These are phyloP conservation scores for Neopestalotiopsis clavispora DNA, from an alignment of 2,329 filamentous ascomycete species.

Conservation along the genomic window DNA sequence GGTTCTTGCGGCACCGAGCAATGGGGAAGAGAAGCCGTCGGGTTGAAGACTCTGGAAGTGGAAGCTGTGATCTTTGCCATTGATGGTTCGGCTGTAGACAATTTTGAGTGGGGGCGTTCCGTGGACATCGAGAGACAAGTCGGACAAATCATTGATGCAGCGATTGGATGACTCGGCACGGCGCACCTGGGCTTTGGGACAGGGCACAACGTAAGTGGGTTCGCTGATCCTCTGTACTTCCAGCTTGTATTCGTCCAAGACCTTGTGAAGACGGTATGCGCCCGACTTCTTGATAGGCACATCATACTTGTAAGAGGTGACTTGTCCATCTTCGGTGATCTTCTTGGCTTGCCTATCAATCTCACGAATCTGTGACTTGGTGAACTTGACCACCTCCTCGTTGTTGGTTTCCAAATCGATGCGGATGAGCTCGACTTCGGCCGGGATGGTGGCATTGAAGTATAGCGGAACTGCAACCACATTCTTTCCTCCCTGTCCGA, in stretches of 20 bases:
- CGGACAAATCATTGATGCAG: conserved; percentile 87
- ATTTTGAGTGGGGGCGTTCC: conserved; percentile 92
- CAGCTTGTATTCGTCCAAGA: conserved; percentile 91
- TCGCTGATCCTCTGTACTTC: conserved; percentile 80
- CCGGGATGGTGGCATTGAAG: conserved; percentile 91
- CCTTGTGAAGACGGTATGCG: conserved; percentile 82
- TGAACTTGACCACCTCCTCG: conserved; percentile 81
- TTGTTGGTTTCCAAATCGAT: conserved; percentile 81
- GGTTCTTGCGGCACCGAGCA: conserved; percentile 65
- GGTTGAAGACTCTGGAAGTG: conserved; percentile 94
- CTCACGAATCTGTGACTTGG: conserved; percentile 73
- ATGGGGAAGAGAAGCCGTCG: conserved; percentile 80
- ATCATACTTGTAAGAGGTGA: conserved; percentile 69
- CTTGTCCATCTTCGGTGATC: conserved; percentile 66
- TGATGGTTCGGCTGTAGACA: conserved; percentile 87
- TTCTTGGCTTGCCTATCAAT: conserved; percentile 70
- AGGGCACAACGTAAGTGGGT: conserved; percentile 84
- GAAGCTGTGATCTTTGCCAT: conserved; percentile 80
- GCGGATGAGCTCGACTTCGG: conserved; percentile 86
- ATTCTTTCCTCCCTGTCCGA: conserved; percentile 64
- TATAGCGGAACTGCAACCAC: conserved; percentile 77
- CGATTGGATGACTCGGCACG: conserved; percentile 66
- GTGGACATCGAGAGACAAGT: conserved; percentile 80
- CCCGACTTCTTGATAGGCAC: conserved; percentile 85
- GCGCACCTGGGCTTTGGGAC: conserved; percentile 79